Base-by-base conservation (phyloP, 176 grass and related monocot species). In the Bothriochloa decipiens region DNA sequence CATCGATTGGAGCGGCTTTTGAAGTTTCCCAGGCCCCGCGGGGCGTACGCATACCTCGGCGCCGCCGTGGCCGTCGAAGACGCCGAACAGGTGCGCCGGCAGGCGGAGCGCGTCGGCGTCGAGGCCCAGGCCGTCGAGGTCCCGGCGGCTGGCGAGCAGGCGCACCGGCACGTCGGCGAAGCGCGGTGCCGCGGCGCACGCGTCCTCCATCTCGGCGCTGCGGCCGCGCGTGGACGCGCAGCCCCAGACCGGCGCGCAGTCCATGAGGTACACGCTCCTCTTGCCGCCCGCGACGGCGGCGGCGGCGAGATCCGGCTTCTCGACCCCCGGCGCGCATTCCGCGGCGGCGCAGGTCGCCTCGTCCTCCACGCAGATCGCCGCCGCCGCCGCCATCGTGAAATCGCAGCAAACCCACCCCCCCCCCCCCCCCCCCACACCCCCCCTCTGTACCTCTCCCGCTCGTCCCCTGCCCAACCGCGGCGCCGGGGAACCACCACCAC, bases 171-270 rank as follows among this genome's bases (percentile, higher is more conserved):
- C 82, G 78, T 92, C 70, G 14, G 52, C 92, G 76, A 94, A 94
- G 39, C 83, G 86, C 27, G 92, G 91, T 3, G 88, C 41, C 8
- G 85, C 90, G 28, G 65, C 72, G 72, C 52, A 81, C 2, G 94
- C 85, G 89, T 97, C 94, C 85, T 97, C 94, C 94, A 94, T 97
- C 84, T 94, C 94, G 16, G 82, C 72, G 74, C 90, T 84, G 68
- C 84, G 63, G 0, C 94, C 94, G n/a, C 70, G 75, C 45, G 92
- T 91, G 25, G 94, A 76, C 6, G 76, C 81, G 89, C 78, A 76
- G 36, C 94, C 94, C 94, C 94, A 97, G 14, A 89, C 89, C 16
- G 94, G 91, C 32, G 74, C 82, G 75, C 58, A 90, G 55, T 97
- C 85, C 50, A 78, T 90, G 55, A 91, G 80, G 88, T 88, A 97